phyloP scores from a whole-genome alignment of 352 stramenopile genomes.

The Pythium sukuiense region DNA sequence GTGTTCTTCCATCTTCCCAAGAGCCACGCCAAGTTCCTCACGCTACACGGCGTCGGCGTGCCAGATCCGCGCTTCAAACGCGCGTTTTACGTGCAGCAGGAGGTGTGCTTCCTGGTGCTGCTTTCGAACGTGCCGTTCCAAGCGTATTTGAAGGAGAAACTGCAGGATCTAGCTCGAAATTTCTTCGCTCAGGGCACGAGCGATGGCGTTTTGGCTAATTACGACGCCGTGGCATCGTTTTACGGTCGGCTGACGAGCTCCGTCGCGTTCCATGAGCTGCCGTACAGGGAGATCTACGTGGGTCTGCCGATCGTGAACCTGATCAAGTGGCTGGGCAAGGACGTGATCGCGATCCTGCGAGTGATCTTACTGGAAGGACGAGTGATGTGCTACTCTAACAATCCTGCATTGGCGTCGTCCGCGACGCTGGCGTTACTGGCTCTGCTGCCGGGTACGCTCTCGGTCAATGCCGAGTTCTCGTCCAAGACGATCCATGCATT shows the following conservation, averaged over 20 bases:
- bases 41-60: conserved; percentile 50
- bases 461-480: conserved; percentile 31
- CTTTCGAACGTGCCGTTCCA: conserved; percentile 50
- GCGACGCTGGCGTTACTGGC: conserved; percentile 54
- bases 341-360: conserved; percentile 66
- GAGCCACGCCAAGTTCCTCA: conserved; percentile 17
- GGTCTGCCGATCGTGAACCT: conserved; percentile 50
- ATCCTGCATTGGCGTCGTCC: conserved; percentile 48
- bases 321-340: conserved; percentile 46
- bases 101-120: conserved; percentile 52
- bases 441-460: conserved; percentile 52
- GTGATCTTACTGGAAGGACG: conserved; percentile 75
- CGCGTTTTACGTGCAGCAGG: conserved; percentile 44
- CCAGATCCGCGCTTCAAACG: conserved; percentile 36
- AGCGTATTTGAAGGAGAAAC: conserved; percentile 35
- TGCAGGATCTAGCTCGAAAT: conserved; percentile 30
- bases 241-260: conserved; percentile 25
- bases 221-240: conserved; percentile 34
- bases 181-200: conserved; percentile 38
- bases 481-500: conserved; percentile 45
- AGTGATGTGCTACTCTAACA: conserved; percentile 73
- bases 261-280: conserved; percentile 36
- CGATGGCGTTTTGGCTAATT: conserved; percentile 21
- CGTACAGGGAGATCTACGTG: conserved; percentile 40
- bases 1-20: conserved; percentile 55